Conservation (phyloP, 805 yeast genomes). For the Gaillardinia entomophila region DNA sequence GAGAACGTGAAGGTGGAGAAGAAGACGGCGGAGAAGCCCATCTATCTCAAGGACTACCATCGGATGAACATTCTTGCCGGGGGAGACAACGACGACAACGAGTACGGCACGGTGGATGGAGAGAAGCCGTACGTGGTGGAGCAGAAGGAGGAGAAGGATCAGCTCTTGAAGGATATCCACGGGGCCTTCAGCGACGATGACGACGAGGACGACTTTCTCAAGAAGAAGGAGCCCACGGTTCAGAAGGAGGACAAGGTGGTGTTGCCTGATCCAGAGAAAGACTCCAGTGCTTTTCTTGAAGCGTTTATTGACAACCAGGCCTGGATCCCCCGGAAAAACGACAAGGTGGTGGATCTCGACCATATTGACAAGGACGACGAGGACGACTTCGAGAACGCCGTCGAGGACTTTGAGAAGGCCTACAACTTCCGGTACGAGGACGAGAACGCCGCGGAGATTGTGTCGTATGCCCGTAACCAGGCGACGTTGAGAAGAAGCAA, state of each 20-base stretch:
- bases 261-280: slow-evolving; percentile 55
- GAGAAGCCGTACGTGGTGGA: slow-evolving; percentile 70
- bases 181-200: slow-evolving; percentile 47
- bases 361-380: slow-evolving; percentile 54
- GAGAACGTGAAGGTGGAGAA: slow-evolving; percentile 29
- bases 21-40: slow-evolving; percentile 47
- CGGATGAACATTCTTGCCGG: slow-evolving; percentile 76
- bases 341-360: slow-evolving; percentile 49
- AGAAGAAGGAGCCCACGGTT: slow-evolving; percentile 42
- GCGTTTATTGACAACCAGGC: slow-evolving; percentile 74
- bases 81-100: slow-evolving; percentile 48
- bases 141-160: slow-evolving; percentile 67
- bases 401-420: slow-evolving; percentile 84
- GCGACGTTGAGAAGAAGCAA: slow-evolving; percentile 84
- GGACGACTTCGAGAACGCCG: slow-evolving; percentile 87
- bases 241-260: slow-evolving; percentile 14
- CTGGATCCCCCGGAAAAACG: slow-evolving; percentile 78
- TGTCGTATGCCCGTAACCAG: slow-evolving; percentile 91
- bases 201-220: slow-evolving; percentile 48
- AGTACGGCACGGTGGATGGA: slow-evolving; percentile 41
- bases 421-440: slow-evolving; percentile 95
- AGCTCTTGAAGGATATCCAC: slow-evolving; percentile 74
- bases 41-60: slow-evolving; percentile 89
- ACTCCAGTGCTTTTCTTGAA: slow-evolving; percentile 65
- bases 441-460: slow-evolving; percentile 82